phyloP scores from a whole-genome alignment of 352 stramenopile genomes.

The Globisporangium viniferum region DNA sequence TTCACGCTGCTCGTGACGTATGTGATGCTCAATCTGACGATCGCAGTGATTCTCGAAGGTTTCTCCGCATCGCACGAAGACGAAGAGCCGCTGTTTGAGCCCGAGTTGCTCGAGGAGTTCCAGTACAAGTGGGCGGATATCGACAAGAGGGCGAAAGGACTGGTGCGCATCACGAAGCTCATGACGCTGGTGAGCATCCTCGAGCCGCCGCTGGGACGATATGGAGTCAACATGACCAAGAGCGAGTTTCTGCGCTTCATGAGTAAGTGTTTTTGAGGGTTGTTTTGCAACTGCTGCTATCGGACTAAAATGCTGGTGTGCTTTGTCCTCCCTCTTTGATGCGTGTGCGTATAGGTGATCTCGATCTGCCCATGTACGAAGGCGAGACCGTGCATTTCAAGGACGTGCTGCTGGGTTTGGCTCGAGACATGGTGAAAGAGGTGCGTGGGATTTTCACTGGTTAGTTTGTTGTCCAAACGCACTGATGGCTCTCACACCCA shows the following conservation, averaged over 20 bases:
- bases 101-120: constrained; percentile 87
- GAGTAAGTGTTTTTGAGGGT: constrained; percentile 29
- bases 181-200: constrained; percentile 73
- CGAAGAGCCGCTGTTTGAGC: constrained; percentile 86
- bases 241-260: constrained; percentile 52
- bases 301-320: neutral
- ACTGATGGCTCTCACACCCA: constrained; percentile 10
- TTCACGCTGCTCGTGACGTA: constrained; percentile 94
- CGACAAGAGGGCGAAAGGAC: constrained; percentile 83
- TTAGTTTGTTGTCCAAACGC: neutral
- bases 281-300: neutral
- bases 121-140: constrained; percentile 86
- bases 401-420: constrained; percentile 82
- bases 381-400: constrained; percentile 83
- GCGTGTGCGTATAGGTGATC: constrained; percentile 27
- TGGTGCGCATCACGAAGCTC: constrained; percentile 78
- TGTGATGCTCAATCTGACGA: constrained; percentile 93
- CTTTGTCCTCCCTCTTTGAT: constrained; percentile 1
- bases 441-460: constrained; percentile 22
- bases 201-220: constrained; percentile 68
- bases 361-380: constrained; percentile 83
- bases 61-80: constrained; percentile 86
- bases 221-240: constrained; percentile 39
- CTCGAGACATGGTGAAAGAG: constrained; percentile 77
- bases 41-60: constrained; percentile 91